Percentiles rank a stretch among this genome's conserved stretches.
Conservation (phyloP, 805 yeast species). For the Lipomyces yamadae region DNA sequence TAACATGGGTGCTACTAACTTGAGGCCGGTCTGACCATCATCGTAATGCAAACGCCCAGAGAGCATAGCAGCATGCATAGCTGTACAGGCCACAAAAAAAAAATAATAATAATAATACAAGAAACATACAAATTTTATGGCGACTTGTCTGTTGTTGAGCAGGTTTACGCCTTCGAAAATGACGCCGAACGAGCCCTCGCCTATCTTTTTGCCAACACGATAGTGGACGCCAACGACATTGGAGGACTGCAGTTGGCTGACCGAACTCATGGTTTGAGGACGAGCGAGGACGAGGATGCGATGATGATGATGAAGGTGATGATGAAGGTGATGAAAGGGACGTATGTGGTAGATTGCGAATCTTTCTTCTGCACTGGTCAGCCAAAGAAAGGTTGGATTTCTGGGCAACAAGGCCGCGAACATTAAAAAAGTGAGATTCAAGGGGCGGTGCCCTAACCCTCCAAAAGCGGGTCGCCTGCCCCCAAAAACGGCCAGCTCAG, state of each 20-base stretch:
- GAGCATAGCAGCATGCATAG: too few species aligned
- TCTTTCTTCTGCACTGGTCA: too few species aligned
- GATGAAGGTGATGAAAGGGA: neutral
- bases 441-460: slow-evolving; percentile 3
- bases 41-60: too few species aligned
- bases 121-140: slow-evolving; percentile 75
- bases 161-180: slow-evolving; percentile 94
- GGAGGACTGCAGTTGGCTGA: slow-evolving; percentile 48
- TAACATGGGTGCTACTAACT: neutral
- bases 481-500: neutral
- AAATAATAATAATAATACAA: neutral
- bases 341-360: too few species aligned
- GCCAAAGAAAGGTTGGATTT: too few species aligned
- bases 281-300: slow-evolving; percentile 14
- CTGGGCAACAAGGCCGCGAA: too few species aligned
- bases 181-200: slow-evolving; percentile 98
- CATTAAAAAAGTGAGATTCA: neutral
- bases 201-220: slow-evolving; percentile 95
- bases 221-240: slow-evolving; percentile 92
- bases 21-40: too few species aligned
- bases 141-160: slow-evolving; percentile 89
- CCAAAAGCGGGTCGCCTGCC: neutral
- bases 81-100: neutral
- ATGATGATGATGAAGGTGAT: neutral
- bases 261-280: slow-evolving; percentile 30